phyloP scores from a whole-genome alignment of 1,284 basidiomycete species.

The Fistulinella cinereoalba region DNA sequence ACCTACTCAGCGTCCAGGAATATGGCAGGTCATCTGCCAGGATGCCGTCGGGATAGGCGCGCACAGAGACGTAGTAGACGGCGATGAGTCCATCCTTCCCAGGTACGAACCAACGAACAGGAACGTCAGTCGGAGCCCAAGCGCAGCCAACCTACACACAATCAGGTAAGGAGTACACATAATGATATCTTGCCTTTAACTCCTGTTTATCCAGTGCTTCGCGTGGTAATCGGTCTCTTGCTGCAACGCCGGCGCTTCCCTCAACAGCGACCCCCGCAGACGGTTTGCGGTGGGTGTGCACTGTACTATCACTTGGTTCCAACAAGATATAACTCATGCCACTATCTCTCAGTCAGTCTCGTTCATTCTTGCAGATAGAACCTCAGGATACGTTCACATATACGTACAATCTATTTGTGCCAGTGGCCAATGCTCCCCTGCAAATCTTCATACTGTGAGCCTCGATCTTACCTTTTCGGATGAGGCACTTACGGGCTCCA shows the following conservation, averaged over 20 bases:
- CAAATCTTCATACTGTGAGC: constrained; percentile 33
- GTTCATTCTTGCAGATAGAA: constrained; percentile 29
- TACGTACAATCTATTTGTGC: constrained; percentile 27
- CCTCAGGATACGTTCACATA: constrained; percentile 23
- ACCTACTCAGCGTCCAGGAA: constrained; percentile 10
- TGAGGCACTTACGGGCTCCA: constrained; percentile 21
- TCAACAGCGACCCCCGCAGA: too few species aligned
- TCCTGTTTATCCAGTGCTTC: neutral
- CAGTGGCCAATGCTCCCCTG: constrained; percentile 15
- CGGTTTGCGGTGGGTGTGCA: too few species aligned
- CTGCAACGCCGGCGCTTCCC: constrained; percentile 5
- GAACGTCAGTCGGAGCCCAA: neutral
- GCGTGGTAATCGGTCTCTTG: constrained; percentile 7
- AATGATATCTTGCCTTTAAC: neutral
- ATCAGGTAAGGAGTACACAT: constrained; percentile 9
- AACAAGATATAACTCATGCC: too few species aligned
- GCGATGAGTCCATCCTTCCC: constrained; percentile 20
- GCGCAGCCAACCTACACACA: neutral
- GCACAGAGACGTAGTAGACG: neutral
- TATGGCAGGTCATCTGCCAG: constrained; percentile 26
- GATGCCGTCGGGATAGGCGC: constrained; percentile 8
- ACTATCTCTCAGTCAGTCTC: constrained; percentile 10
- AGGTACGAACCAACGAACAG: constrained; percentile 17
- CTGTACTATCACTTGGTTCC: too few species aligned
- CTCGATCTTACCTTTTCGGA: neutral